Evolutionary conservation across 116 monocot species (phyloP), one percentile per base, ranked within the genome.

Genomic region (Posidonia oceanica): DNA sequence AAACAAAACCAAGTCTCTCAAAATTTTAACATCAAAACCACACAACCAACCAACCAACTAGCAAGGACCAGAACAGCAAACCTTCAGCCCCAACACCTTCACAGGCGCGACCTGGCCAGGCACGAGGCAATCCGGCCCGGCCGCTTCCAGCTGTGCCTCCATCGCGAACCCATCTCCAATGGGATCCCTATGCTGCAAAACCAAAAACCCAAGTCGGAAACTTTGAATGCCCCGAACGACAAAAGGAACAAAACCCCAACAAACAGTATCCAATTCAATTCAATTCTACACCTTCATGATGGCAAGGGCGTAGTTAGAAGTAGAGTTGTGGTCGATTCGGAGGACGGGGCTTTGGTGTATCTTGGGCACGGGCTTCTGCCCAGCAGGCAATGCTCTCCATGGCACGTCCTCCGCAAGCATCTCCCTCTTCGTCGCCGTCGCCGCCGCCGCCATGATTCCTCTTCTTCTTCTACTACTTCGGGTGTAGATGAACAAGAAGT

Each of bases 61-160:
- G 36, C 15, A 37, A 1, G 23, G 14, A 63, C 4, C 4, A 38
- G 36, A 63, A 36, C 0, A 66, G 41, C 41, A 56, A 66, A 92
- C 95, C 91, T 95, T 91, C 69, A 95, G 52, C 29, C 95, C 95
- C 21, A 95, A 79, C 17, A 95, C 58, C 83, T 75, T 86, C 66
- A 95, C 76, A 3, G 95, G 95, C 8, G 83, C 52, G 17, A 72
- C 79, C 76, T 83, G 95, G 4, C 95, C 95, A 1, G 95, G 95
- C 11, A 95, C 86, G 65, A 95, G 52, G 74, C 91, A 95, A 10
- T 95, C 91, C 15, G 91, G 86, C 15, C 95, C 95, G 1, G 95
- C 95, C 1, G 91, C 79, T 62, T 95, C 95, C 23, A 91, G 56
- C 73, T 60, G 72, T 15, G 88, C 95, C 84, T 88, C 86, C 71